phyloP scores from a whole-genome alignment of 331 rosid species.

The Stylosanthes scabra region DNA sequence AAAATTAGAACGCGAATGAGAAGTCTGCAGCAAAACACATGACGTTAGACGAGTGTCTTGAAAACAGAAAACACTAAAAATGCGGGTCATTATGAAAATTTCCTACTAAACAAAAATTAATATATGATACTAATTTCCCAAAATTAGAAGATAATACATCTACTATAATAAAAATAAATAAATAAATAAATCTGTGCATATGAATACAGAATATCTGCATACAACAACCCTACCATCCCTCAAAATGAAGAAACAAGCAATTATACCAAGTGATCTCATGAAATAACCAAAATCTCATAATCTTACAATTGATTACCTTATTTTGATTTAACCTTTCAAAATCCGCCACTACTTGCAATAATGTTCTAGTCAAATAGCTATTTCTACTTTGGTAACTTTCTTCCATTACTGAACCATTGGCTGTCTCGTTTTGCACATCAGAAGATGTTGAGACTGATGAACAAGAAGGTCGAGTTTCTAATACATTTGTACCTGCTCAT shows the following conservation, averaged over 20 bases:
- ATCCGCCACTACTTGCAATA: constrained; percentile 42
- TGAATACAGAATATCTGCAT: neutral
- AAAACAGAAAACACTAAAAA: neutral
- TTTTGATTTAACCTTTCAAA: constrained; percentile 47
- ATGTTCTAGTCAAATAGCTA: constrained; percentile 43
- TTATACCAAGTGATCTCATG: constrained; percentile 1
- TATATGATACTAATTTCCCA: too few species aligned
- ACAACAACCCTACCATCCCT: constrained; percentile 26
- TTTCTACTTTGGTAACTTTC: constrained; percentile 40
- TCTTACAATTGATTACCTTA: constrained; percentile 52
- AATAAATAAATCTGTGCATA: too few species aligned
- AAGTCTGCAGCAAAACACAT: constrained; percentile 48
- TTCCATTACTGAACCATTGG: constrained; percentile 39
- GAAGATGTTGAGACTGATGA: constrained; percentile 47
- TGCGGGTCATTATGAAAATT: neutral
- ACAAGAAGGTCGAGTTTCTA: constrained; percentile 59
- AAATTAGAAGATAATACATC: too few species aligned
- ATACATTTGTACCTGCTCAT: constrained; percentile 54
- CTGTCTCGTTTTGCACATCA: constrained; percentile 48
- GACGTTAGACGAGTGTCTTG: constrained; percentile 10
- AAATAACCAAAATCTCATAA: constrained; percentile 24
- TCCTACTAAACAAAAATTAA: too few species aligned
- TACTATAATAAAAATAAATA: too few species aligned
- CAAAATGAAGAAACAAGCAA: constrained; percentile 29
- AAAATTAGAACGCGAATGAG: constrained; percentile 55